Percentiles rank a stretch among this genome's conserved stretches.
phyloP scores from a whole-genome alignment of 1,139 yeast genomes.

The Blastobotrys raffinosifermentans region DNA sequence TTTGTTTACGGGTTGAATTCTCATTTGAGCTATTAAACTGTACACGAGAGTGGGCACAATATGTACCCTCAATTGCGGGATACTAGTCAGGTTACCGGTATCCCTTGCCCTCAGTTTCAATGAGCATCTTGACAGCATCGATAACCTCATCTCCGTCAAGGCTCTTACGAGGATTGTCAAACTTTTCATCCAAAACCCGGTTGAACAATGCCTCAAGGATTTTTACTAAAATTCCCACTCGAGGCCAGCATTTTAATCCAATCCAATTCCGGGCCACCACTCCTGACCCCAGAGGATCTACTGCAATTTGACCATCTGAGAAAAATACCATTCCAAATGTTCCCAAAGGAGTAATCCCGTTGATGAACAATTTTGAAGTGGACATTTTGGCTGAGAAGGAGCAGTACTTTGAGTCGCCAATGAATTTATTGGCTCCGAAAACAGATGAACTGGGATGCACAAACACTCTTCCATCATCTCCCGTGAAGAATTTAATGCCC shows the following conservation, averaged over 20 bases:
- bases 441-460: conserved; percentile 78
- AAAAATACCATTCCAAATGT: conserved; percentile 67
- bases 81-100: too few species aligned
- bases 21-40: too few species aligned
- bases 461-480: conserved; percentile 48
- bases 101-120: conserved; percentile 12
- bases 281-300: conserved; percentile 52
- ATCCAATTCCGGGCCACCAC: conserved; percentile 64
- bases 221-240: conserved; percentile 80
- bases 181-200: conserved; percentile 53
- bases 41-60: too few species aligned
- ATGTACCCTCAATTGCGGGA: too few species aligned
- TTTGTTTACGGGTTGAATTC: too few species aligned
- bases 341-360: conserved; percentile 74
- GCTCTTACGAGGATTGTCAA: conserved; percentile 39
- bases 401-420: conserved; percentile 29
- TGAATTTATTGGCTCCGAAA: conserved; percentile 41
- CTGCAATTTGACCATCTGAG: conserved; percentile 63
- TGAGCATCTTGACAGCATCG: conserved; percentile 16
- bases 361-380: conserved; percentile 62
- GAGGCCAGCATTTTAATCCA: conserved; percentile 86
- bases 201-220: conserved; percentile 63
- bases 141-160: conserved; percentile 26
- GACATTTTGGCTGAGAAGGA: conserved; percentile 36
- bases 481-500: conserved; percentile 51